Evolutionary conservation across 495 filamentous ascomycete genomes (phyloP).

Genomic region (Talaromyces ruber): DNA sequence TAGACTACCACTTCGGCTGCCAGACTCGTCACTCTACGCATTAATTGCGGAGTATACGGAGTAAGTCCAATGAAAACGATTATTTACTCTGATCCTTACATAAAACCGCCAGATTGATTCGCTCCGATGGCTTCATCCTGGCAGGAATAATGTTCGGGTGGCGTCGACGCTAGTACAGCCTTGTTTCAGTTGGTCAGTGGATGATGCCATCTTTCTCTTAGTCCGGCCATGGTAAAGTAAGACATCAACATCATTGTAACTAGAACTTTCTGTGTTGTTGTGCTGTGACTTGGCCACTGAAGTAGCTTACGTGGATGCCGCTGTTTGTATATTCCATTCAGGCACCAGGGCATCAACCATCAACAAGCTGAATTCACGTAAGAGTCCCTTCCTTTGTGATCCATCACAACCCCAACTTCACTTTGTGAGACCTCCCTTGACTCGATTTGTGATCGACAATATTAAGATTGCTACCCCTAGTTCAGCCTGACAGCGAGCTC

Average conservation of each 20-base stretch:
- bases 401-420: background rate
- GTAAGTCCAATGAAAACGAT: background rate
- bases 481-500: too few species aligned
- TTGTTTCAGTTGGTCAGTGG: slow-evolving; percentile 1
- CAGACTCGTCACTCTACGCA: background rate
- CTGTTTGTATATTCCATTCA: background rate
- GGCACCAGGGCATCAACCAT: background rate
- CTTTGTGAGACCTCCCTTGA: too few species aligned
- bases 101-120: background rate
- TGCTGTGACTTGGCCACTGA: background rate
- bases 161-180: background rate
- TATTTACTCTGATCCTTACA: background rate
- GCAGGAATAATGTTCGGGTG: slow-evolving; percentile 1
- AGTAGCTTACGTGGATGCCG: background rate
- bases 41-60: background rate
- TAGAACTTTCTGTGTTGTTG: background rate
- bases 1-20: background rate
- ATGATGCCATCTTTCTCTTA: background rate
- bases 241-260: background rate
- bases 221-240: too few species aligned
- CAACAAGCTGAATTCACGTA: background rate
- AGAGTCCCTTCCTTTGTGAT: background rate
- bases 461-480: too few species aligned
- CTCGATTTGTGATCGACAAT: too few species aligned
- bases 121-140: background rate